These are phyloP conservation scores for Vigna angularis DNA, from an alignment of 306 rosid species.

Conservation along the genomic window DNA sequence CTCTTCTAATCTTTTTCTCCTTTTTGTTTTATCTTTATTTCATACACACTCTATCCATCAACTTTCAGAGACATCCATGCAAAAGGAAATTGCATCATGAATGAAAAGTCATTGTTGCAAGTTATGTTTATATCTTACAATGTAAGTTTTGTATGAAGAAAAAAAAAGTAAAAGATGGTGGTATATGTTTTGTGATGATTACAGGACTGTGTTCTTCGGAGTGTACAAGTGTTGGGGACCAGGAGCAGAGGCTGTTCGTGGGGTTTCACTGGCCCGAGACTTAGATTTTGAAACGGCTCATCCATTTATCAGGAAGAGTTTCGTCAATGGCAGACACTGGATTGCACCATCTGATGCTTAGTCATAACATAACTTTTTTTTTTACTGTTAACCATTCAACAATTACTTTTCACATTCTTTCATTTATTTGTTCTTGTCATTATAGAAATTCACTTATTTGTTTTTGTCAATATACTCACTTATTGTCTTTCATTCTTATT, in stretches of 20 bases:
- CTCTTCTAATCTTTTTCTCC: not conserved
- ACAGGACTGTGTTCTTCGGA: constrained; percentile 80
- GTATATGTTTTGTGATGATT: not conserved
- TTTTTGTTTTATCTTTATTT: too few relatives aligned
- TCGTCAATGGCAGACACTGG: constrained; percentile 96
- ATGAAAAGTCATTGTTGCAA: too few relatives aligned
- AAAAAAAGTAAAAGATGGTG: not conserved
- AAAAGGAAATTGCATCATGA: too few relatives aligned
- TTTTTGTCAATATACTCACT: not conserved
- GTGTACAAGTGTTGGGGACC: constrained; percentile 91
- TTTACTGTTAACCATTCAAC: not conserved
- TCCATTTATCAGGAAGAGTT: constrained; percentile 80
- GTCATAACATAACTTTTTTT: not conserved
- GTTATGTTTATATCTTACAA: too few relatives aligned
- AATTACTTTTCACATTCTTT: not conserved
- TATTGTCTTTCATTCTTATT: not conserved
- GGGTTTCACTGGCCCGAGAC: constrained; percentile 70
- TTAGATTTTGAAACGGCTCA: constrained; percentile 73
- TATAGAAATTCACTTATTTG: constrained; percentile 8
- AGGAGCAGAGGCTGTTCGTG: constrained; percentile 65
- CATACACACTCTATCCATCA: too few relatives aligned
- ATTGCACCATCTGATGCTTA: constrained; percentile 80
- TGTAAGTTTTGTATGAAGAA: too few relatives aligned
- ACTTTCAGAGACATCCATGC: too few relatives aligned
- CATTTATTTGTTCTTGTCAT: not conserved